Conservation (phyloP, 2,329 filamentous ascomycete species). For the Trichoderma breve region DNA sequence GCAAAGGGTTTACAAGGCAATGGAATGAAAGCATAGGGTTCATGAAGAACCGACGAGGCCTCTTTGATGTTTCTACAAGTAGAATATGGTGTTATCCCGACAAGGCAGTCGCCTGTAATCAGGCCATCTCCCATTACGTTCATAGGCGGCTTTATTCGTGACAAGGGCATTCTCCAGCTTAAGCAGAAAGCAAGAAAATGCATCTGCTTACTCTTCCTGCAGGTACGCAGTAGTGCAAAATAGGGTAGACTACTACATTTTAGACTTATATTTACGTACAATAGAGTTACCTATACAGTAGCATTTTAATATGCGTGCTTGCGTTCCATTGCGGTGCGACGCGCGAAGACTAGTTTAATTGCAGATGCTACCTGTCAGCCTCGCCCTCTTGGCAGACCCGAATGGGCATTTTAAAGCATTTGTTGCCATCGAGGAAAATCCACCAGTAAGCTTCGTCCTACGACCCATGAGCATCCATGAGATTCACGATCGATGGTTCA, state of each 20-base stretch:
- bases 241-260: not conserved
- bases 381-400: not conserved
- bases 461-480: not conserved
- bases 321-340: not conserved
- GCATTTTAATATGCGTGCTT: not conserved
- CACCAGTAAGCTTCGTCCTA: not conserved
- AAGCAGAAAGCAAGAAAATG: not conserved
- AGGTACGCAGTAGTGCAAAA: not conserved
- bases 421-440: not conserved
- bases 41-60: not conserved
- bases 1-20: not conserved
- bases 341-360: not conserved
- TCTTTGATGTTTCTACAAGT: not conserved
- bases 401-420: not conserved
- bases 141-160: not conserved
- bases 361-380: slow-evolving; percentile 3
- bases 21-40: no score
- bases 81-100: not conserved
- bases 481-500: not conserved
- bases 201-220: not conserved
- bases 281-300: not conserved
- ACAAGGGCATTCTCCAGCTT: not conserved
- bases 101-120: not conserved
- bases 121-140: not conserved
- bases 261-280: not conserved